Evolutionary conservation across 257 asterid species (phyloP).

Genomic region (Penstemon newberryi): DNA sequence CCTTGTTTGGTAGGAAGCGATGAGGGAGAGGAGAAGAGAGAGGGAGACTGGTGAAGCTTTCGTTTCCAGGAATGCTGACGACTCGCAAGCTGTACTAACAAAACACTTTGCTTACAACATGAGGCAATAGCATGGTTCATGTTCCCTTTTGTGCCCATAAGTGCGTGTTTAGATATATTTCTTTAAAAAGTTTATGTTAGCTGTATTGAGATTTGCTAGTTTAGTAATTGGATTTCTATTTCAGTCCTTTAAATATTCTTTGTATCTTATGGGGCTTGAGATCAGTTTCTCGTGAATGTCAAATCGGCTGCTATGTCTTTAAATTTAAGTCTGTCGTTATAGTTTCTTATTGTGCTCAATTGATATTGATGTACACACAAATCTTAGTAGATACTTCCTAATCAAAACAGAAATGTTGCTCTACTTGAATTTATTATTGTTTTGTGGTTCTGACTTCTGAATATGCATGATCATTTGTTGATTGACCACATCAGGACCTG

Average conservation of each 20-base stretch:
- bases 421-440: not conserved
- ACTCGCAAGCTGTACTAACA: not conserved
- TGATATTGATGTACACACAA: not conserved
- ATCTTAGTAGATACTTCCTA: constrained; percentile 2
- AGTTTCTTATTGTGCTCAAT: constrained; percentile 10
- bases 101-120: not conserved
- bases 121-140: not conserved
- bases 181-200: not conserved
- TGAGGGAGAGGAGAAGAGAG: not conserved
- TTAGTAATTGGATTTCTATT: not conserved
- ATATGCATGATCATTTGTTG: constrained; percentile 11
- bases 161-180: not conserved
- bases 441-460: constrained; percentile 8
- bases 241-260: not conserved
- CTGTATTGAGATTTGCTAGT: not conserved
- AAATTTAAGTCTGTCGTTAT: not conserved
- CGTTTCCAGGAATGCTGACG: not conserved
- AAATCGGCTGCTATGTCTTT: not conserved
- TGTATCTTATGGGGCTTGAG: not conserved
- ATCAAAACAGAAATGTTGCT: not conserved
- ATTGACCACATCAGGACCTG: constrained; percentile 3
- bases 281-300: not conserved
- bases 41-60: too few relatives aligned
- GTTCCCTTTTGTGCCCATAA: not conserved
- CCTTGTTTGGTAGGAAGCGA: not conserved